A percentile compares a stretch with the other conserved stretches of the same genome.
Conservation (phyloP, 2,329 filamentous ascomycete genomes). For the Penicillium corylophilum region DNA sequence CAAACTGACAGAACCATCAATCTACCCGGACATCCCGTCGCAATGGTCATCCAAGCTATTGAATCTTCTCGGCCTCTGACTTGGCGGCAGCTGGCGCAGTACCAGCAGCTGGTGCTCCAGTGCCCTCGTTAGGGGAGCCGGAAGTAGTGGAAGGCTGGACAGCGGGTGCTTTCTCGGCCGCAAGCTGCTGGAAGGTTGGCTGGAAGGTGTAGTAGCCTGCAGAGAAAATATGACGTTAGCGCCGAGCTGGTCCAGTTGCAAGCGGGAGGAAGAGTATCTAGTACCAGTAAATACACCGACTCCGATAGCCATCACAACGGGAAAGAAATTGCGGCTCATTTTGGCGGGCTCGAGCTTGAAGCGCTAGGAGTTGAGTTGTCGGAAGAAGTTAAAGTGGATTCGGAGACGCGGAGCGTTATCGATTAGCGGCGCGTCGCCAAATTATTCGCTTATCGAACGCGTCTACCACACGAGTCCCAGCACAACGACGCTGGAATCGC, state of each 20-base stretch:
- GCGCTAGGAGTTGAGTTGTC: conserved; percentile 1
- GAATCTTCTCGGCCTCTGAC: background rate
- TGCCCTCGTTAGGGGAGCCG: background rate
- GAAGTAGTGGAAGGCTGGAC: conserved; percentile 8
- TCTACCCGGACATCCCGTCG: background rate
- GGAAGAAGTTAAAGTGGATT: conserved; percentile 5
- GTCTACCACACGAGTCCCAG: background rate
- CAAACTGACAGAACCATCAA: background rate
- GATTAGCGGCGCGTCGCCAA: conserved; percentile 28
- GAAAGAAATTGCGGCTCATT: conserved; percentile 42
- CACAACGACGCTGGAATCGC: background rate
- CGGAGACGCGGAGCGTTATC: conserved; percentile 24
- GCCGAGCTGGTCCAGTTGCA: background rate
- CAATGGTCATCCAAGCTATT: background rate
- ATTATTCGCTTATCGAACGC: conserved; percentile 9
- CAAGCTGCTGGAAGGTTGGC: conserved; percentile 39
- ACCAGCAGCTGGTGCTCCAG: background rate
- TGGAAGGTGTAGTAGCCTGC: conserved; percentile 47
- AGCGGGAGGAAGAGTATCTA: background rate
- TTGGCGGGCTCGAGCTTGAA: background rate
- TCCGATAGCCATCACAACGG: conserved; percentile 38
- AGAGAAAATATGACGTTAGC: conserved; percentile 15
- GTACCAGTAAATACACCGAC: conserved; percentile 43
- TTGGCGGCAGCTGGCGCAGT: background rate
- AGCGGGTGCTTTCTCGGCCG: conserved; percentile 27